These are phyloP conservation scores for Plicaturopsis crispa DNA, from an alignment of 768 basidiomycete genomes.

Conservation along the genomic window DNA sequence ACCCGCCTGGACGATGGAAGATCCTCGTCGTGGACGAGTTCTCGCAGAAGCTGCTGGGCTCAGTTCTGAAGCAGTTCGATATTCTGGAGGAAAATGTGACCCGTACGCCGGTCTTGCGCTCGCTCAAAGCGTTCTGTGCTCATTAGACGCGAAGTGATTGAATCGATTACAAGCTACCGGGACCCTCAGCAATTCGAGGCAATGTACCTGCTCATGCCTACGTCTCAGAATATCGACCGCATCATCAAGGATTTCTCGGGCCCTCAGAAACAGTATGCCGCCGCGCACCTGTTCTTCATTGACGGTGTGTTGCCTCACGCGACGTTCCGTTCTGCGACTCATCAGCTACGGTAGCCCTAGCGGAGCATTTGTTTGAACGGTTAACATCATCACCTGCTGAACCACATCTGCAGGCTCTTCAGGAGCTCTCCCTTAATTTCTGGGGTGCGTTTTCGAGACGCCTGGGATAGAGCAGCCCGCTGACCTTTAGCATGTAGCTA, in stretches of 20 bases:
- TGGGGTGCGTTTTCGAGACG: slow-evolving; percentile 79
- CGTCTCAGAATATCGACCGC: slow-evolving; percentile 87
- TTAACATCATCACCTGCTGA: slow-evolving; percentile 72
- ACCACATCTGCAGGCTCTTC: slow-evolving; percentile 65
- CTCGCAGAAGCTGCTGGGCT: slow-evolving; percentile 74
- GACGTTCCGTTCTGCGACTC: slow-evolving; percentile 13
- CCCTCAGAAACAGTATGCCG: slow-evolving; percentile 66
- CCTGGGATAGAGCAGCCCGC: slow-evolving; percentile 2
- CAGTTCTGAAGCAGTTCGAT: slow-evolving; percentile 89
- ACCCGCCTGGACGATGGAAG: slow-evolving; percentile 90
- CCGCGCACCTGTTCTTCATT: slow-evolving; percentile 87
- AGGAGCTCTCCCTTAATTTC: slow-evolving; percentile 90
- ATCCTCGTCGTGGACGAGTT: slow-evolving; percentile 94
- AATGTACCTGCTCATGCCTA: slow-evolving; percentile 91
- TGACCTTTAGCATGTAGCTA: slow-evolving; percentile 38
- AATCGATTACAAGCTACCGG: slow-evolving; percentile 78
- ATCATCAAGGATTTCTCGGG: slow-evolving; percentile 78
- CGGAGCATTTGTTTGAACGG: slow-evolving; percentile 70
- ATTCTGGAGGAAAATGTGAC: slow-evolving; percentile 95
- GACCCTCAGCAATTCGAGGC: slow-evolving; percentile 88
- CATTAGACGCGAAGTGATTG: slow-evolving; percentile 59
- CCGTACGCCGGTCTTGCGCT: slow-evolving; percentile 43
- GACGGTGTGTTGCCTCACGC: slow-evolving; percentile 51
- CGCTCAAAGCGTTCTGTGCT: slow-evolving; percentile 4
- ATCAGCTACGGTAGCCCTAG: slow-evolving; percentile 44